Conservation (phyloP, 73 alveolate genomes). For the Tetrahymena thermophila region DNA sequence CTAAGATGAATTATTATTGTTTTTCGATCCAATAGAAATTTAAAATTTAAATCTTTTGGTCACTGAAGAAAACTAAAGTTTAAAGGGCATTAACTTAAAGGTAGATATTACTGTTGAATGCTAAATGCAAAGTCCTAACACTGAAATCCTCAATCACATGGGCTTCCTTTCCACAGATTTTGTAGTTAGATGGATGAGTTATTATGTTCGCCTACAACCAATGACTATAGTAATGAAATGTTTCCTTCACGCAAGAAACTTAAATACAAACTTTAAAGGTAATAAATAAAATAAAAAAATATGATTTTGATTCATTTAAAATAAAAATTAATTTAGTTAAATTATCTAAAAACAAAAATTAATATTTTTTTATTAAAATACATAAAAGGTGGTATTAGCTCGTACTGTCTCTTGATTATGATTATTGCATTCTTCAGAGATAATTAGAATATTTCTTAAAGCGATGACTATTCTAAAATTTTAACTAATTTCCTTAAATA, state of each 20-base stretch:
- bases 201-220: neutral
- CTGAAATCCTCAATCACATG: neutral
- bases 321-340: too few relatives aligned
- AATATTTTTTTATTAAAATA: too few relatives aligned
- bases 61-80: neutral
- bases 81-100: neutral
- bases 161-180: slow-evolving; percentile 28
- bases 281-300: neutral
- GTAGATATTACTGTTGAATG: slow-evolving; percentile 28
- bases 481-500: neutral
- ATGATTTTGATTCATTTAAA: neutral
- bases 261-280: neutral
- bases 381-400: neutral
- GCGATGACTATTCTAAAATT: neutral
- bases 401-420: neutral
- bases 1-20: neutral
- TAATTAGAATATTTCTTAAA: neutral
- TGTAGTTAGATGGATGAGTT: slow-evolving; percentile 17
- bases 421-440: neutral
- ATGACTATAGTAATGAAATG: neutral
- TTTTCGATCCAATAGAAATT: neutral
- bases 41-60: neutral
- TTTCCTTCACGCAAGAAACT: neutral
- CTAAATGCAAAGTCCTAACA: slow-evolving; percentile 18
- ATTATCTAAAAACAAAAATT: too few relatives aligned